phyloP scores from a whole-genome alignment of 768 basidiomycete genomes.

The Megacollybia marginata region DNA sequence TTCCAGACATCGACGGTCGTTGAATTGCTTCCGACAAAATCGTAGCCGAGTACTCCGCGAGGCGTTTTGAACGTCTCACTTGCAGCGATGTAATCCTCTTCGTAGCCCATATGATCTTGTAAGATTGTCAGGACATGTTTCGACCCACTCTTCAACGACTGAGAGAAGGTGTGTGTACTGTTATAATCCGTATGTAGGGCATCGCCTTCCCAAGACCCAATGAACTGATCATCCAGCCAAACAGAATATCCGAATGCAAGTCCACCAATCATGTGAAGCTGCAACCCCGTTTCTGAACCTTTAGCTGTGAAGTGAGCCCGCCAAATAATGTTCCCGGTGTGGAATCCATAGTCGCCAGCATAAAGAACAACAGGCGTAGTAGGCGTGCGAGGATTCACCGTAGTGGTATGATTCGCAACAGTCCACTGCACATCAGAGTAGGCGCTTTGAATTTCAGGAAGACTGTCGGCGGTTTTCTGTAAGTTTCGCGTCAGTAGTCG shows the following conservation, averaged over 20 bases:
- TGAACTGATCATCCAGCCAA: slow-evolving; percentile 39
- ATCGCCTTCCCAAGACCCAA: slow-evolving; percentile 42
- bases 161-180: slow-evolving; percentile 27
- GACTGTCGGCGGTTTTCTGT: slow-evolving; percentile 34
- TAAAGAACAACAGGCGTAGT: slow-evolving; percentile 36
- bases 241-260: slow-evolving; percentile 41
- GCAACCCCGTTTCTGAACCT: slow-evolving; percentile 37
- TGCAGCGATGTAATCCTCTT: slow-evolving; percentile 34
- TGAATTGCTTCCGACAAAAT: slow-evolving; percentile 31
- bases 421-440: slow-evolving; percentile 40
- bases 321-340: slow-evolving; percentile 47
- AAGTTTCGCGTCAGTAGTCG: not conserved
- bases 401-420: slow-evolving; percentile 30
- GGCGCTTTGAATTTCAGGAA: slow-evolving; percentile 30
- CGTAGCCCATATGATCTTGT: slow-evolving; percentile 49
- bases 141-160: slow-evolving; percentile 19
- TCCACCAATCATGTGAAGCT: slow-evolving; percentile 33
- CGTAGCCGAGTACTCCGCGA: slow-evolving; percentile 39
- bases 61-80: slow-evolving; percentile 41
- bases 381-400: slow-evolving; percentile 30
- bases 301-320: slow-evolving; percentile 42
- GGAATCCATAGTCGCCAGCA: slow-evolving; percentile 43
- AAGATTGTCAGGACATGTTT: slow-evolving; percentile 40
- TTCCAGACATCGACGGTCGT: slow-evolving; percentile 41
- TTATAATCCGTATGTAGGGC: slow-evolving; percentile 23